These are phyloP conservation scores for Blastobotrys illinoisensis DNA, from an alignment of 1,139 yeast genomes.

Conservation along the genomic window DNA sequence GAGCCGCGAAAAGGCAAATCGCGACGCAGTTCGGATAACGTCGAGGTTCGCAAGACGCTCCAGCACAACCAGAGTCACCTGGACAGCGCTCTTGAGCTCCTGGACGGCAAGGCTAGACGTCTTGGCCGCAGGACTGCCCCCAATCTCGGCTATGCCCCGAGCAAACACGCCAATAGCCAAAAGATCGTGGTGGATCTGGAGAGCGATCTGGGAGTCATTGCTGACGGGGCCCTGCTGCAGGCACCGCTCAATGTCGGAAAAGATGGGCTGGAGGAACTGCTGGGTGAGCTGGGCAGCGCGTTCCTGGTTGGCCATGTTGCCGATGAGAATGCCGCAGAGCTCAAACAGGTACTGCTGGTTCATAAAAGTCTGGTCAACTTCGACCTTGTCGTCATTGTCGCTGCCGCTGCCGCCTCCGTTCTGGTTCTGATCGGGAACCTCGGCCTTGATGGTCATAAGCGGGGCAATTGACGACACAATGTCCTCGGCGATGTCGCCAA, in stretches of 20 bases:
- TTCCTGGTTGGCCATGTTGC: conserved; percentile 36
- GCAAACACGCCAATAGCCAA: conserved; percentile 89
- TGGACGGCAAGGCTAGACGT: conserved; percentile 32
- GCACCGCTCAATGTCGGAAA: conserved; percentile 61
- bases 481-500: conserved; percentile 42
- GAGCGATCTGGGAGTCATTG: conserved; percentile 43
- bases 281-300: conserved; percentile 23
- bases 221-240: conserved; percentile 22
- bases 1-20: conserved; percentile 82
- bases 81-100: conserved; percentile 67
- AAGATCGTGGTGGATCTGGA: conserved; percentile 80
- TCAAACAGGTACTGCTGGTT: conserved; percentile 82
- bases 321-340: conserved; percentile 34
- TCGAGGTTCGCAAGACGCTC: conserved; percentile 67
- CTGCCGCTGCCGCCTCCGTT: conserved; percentile 32
- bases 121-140: conserved; percentile 11
- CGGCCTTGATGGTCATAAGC: conserved; percentile 56
- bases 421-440: conserved; percentile 36
- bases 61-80: conserved; percentile 76
- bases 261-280: conserved; percentile 70
- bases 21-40: conserved; percentile 73
- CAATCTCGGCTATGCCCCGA: conserved; percentile 60
- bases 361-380: conserved; percentile 53
- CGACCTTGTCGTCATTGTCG: conserved; percentile 36
- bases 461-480: conserved; percentile 48